Percentiles rank a stretch among this genome's conserved stretches.
phyloP scores from a whole-genome alignment of 2,329 filamentous ascomycete species.

The Blastomyces parvus region DNA sequence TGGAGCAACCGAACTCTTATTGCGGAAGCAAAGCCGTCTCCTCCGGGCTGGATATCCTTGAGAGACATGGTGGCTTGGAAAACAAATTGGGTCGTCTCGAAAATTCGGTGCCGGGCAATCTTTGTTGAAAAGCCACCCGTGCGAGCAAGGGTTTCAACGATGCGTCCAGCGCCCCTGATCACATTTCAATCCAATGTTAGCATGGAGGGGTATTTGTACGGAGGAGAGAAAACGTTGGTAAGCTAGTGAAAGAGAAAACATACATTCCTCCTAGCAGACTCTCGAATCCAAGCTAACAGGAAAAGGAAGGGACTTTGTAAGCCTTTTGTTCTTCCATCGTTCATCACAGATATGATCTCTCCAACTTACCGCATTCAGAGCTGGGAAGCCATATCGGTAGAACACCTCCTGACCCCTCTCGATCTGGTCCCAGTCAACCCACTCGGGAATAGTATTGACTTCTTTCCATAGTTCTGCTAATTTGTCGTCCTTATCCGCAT shows the following conservation, averaged over 20 bases:
- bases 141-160: constrained; percentile 63
- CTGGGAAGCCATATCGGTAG: constrained; percentile 58
- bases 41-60: constrained; percentile 57
- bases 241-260: not conserved
- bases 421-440: constrained; percentile 72
- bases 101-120: constrained; percentile 55
- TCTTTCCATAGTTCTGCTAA: constrained; percentile 54
- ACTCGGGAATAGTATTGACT: constrained; percentile 57
- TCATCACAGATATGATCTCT: not conserved
- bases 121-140: constrained; percentile 65
- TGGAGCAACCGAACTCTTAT: constrained; percentile 62
- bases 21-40: constrained; percentile 54
- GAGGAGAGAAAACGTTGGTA: not conserved
- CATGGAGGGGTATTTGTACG: not conserved
- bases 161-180: constrained; percentile 54
- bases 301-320: not conserved
- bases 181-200: not conserved
- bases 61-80: constrained; percentile 60
- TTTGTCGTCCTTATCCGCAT: constrained; percentile 48
- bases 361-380: constrained; percentile 4
- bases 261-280: constrained; percentile 5
- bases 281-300: constrained; percentile 1
- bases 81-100: constrained; percentile 67
- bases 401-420: constrained; percentile 65
- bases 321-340: not conserved